Percentiles rank a stretch among this genome's conserved stretches.
These are phyloP conservation scores for Gossypium rotundifolium DNA, from an alignment of 345 rosid genomes.

Conservation along the genomic window DNA sequence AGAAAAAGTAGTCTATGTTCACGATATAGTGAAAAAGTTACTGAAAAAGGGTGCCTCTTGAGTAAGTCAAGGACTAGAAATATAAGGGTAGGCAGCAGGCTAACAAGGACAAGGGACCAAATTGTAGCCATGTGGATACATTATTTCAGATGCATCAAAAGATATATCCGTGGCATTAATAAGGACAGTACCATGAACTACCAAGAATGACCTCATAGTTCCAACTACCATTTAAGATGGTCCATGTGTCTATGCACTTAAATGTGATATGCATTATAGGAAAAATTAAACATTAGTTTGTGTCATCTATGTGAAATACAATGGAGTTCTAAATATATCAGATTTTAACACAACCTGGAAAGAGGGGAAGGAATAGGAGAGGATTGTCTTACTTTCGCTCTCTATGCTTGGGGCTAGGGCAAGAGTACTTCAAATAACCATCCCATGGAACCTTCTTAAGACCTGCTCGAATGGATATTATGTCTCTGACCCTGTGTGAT, in stretches of 20 bases:
- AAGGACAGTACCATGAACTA: not conserved
- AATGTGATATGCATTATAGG: not conserved
- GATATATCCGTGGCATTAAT: not conserved
- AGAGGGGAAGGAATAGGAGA: conserved; percentile 3
- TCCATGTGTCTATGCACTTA: not conserved
- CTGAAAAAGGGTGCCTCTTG: not conserved
- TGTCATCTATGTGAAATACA: not conserved
- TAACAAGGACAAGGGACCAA: not conserved
- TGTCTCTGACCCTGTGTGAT: conserved; percentile 72
- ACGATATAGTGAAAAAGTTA: not conserved
- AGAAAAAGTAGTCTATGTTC: not conserved
- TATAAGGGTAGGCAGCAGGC: not conserved
- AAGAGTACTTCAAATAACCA: conserved; percentile 87
- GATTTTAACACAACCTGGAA: not conserved
- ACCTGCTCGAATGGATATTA: conserved; percentile 86
- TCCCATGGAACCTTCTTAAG: conserved; percentile 99
- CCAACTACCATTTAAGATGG: not conserved
- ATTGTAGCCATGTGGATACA: not conserved
- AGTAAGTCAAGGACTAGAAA: not conserved
- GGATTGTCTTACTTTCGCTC: conserved; percentile 73
- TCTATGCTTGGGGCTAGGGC: conserved; percentile 92
- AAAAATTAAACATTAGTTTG: not conserved
- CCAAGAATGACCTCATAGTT: not conserved
- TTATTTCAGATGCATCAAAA: not conserved
- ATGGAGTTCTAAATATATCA: not conserved